A percentile compares a stretch with the other conserved stretches of the same genome.
These are phyloP conservation scores for Colletotrichum costaricense DNA, from an alignment of 2,329 filamentous ascomycete genomes.

Conservation along the genomic window DNA sequence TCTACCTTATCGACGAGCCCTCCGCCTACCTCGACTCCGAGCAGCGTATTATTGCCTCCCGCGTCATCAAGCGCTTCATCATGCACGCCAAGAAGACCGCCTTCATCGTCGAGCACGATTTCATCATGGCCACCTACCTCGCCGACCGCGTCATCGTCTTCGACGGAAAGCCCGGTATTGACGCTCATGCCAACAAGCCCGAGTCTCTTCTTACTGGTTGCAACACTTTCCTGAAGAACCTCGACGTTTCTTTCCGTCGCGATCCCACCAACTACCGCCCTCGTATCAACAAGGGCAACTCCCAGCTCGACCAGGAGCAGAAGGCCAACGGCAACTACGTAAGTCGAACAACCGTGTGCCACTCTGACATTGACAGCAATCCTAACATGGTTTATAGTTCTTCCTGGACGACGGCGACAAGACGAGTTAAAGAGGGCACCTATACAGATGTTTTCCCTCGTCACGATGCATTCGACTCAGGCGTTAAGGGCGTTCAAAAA, in stretches of 20 bases:
- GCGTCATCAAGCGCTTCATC: constrained; percentile 99
- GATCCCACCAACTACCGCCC: constrained; percentile 96
- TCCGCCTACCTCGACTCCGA: constrained; percentile 98
- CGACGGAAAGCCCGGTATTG: constrained; percentile 89
- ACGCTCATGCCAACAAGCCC: constrained; percentile 88
- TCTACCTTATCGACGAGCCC: constrained; percentile 98
- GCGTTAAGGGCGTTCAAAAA: constrained; percentile 66
- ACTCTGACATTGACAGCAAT: constrained; percentile 20
- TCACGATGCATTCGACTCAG: constrained; percentile 53
- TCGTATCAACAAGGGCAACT: constrained; percentile 97
- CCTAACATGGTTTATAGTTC: constrained; percentile 70
- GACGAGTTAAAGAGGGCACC: constrained; percentile 68
- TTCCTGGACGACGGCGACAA: constrained; percentile 85
- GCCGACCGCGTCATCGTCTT: constrained; percentile 98
- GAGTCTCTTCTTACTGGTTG: constrained; percentile 95
- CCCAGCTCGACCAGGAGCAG: constrained; percentile 97
- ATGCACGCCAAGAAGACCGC: constrained; percentile 99
- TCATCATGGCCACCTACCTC: constrained; percentile 87
- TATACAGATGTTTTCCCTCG: constrained; percentile 46
- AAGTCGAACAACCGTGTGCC: constrained; percentile 52
- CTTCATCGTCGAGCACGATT: constrained; percentile 99
- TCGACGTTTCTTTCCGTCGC: constrained; percentile 98
- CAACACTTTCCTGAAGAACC: constrained; percentile 95
- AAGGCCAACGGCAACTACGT: constrained; percentile 93
- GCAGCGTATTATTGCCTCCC: constrained; percentile 96